Percentiles rank a stretch among this genome's conserved stretches.
phyloP scores from a whole-genome alignment of 345 rosid genomes.

The Cardamine chenopodiifolia region DNA sequence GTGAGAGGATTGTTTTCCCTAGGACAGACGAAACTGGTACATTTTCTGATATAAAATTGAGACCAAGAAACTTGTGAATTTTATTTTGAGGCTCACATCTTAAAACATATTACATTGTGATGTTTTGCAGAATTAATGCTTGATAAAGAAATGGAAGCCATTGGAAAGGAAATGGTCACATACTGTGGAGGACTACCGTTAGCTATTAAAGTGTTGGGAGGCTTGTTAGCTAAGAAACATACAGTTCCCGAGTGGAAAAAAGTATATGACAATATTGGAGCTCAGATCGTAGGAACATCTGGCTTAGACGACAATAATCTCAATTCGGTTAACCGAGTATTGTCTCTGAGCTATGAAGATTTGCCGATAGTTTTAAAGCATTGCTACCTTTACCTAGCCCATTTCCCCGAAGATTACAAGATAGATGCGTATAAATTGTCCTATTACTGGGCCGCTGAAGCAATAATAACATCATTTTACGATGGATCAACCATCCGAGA shows the following conservation, averaged over 20 bases:
- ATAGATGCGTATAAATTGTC: conserved; percentile 24
- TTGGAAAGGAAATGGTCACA: conserved; percentile 9
- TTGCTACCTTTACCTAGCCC: conserved; percentile 17
- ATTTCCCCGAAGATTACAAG: conserved; percentile 13
- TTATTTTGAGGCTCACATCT: background rate
- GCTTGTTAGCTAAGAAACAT: conserved; percentile 13
- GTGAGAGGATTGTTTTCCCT: conserved; percentile 35
- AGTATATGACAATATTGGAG: too few species aligned
- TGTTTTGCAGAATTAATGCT: background rate
- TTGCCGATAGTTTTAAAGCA: conserved; percentile 5
- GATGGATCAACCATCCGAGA: conserved; percentile 28
- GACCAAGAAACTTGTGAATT: background rate
- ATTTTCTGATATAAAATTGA: background rate
- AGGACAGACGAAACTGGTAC: conserved; percentile 25
- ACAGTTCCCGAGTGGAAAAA: too few species aligned
- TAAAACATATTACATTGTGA: background rate
- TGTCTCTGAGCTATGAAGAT: conserved; percentile 14
- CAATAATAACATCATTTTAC: conserved; percentile 7
- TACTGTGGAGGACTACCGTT: conserved; percentile 13
- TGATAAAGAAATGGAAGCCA: conserved; percentile 6
- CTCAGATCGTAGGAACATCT: background rate
- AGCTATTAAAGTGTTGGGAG: background rate
- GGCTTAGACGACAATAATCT: background rate
- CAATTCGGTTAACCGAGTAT: background rate
- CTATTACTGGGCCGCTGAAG: conserved; percentile 51